These are phyloP conservation scores for Fimicolochytrium jonesii DNA, from an alignment of 192 early-diverging fungal genomes.

Conservation along the genomic window DNA sequence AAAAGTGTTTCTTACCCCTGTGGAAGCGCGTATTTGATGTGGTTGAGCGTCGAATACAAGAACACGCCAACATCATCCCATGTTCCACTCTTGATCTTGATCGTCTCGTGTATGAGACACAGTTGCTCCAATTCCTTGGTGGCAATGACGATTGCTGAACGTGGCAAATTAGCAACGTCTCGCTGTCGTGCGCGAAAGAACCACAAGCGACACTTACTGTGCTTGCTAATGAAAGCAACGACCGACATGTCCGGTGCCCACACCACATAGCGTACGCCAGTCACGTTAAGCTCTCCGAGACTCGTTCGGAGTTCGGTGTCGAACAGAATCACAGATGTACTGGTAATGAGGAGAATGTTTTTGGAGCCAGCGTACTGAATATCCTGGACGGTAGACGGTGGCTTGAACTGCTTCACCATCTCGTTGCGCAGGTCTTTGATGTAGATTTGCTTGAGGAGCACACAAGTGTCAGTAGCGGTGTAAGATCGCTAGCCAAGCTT, in stretches of 20 bases:
- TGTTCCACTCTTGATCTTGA: slow-evolving; percentile 95
- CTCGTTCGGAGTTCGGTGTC: slow-evolving; percentile 81
- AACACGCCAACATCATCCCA: slow-evolving; percentile 93
- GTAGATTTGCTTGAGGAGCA: slow-evolving; percentile 55
- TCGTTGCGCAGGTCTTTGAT: slow-evolving; percentile 86
- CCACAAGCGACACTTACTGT: slow-evolving; percentile 54
- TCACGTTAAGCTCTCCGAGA: slow-evolving; percentile 72
- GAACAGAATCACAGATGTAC: slow-evolving; percentile 84
- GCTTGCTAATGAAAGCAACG: slow-evolving; percentile 93
- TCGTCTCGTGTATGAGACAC: slow-evolving; percentile 91
- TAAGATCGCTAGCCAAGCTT: too few relatives aligned
- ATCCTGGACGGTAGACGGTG: slow-evolving; percentile 70
- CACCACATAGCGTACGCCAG: slow-evolving; percentile 88
- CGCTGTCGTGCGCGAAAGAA: neutral
- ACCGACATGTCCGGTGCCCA: slow-evolving; percentile 88
- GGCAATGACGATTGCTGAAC: slow-evolving; percentile 78
- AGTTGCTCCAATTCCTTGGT: slow-evolving; percentile 82
- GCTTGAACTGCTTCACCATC: slow-evolving; percentile 85
- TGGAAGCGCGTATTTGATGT: slow-evolving; percentile 94
- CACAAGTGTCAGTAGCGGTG: neutral
- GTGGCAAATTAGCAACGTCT: neutral
- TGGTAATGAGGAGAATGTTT: slow-evolving; percentile 75
- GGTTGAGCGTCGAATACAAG: slow-evolving; percentile 95
- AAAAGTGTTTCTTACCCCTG: slow-evolving; percentile 61
- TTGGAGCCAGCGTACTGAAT: slow-evolving; percentile 88